Base-by-base conservation (phyloP, 1,284 basidiomycete genomes). In the Ceraceosorus guamensis region DNA sequence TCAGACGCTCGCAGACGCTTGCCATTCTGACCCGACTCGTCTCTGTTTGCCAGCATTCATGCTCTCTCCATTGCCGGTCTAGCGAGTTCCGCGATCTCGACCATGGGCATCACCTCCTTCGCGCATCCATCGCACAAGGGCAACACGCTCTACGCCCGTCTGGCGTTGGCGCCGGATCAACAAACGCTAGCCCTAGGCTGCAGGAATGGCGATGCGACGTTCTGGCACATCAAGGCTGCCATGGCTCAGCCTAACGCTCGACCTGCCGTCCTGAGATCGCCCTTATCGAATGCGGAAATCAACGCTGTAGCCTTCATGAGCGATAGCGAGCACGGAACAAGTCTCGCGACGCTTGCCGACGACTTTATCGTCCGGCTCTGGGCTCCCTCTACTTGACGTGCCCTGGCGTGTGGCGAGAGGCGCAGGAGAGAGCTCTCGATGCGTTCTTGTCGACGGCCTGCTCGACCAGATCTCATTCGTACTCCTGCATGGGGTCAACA, bases 131-230 rank as follows among this genome's bases (percentile, higher is more conserved):
- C 61, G n/a, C 71, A 74, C 55, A 59, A 63, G 34, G 62, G 61
- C 6, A 75, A 75, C 48, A 67, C 70, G 45, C 63, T 75, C 31
- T 75, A 70, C 54, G 70, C 72, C 16, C 62, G 68, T 1, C 58
- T 72, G 61, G 62, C 70, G 16, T 60, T 75, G 37, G 59, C 65
- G 53, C 45, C 54, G 6, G 60, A 74, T 35, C 71, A 72, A 31
- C 59, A 65, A 3, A 66, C 65, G 16, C 59, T 75, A 5, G 73
- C 73, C 8, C 54, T 75, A 3, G 73, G 70, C 0, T 75, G 73
- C 56, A 68, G 70, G 34, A 64, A 64, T 13, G 73, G 73, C 11
- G 59, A 66, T 39, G 56, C 73, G 1, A 63, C 67, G 14, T 50
- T 75, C n/a, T 75, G 72, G 70, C 71, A 75, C 46, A 47, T 46